Evolutionary conservation across 2,329 filamentous ascomycete genomes (phyloP), one percentile per base, ranked within the genome.

Genomic region (Endothia cerciana): DNA sequence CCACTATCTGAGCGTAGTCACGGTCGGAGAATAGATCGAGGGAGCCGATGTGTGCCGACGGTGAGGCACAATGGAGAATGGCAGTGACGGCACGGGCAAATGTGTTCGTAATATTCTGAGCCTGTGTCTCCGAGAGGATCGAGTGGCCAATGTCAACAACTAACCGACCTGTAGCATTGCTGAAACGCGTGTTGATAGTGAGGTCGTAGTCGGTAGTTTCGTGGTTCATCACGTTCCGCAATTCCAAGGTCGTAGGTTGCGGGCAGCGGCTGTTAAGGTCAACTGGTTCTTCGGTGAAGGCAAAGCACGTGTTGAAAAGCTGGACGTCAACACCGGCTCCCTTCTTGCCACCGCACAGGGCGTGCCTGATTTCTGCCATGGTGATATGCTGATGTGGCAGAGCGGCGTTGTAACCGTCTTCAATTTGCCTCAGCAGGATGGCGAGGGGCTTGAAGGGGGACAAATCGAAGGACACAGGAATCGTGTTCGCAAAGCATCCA

Each of bases 1-100:
- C 79, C 8, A 83, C 72, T 51, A 88, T 81, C 64, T 86, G 84
- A 4, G 82, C 78, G 68, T 83, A 82, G 69, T 89, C 86, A 10
- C 81, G 77, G 58, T 85, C 81, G 15, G 80, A 86, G 70, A 88
- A 86, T 3, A 86, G 76, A 72, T 86, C 82, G 33, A 83, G 74
- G 4, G 76, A 73, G 19, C 75, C 76, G 11, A 78, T 76, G 0
- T 81, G 79, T 3, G 74, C 72, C 2, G 66, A 61, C 11, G 66
- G 33, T 36, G 65, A 60, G 17, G 64, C 53, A 41, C 66, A 66
- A 57, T 77, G 74, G 15, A 87, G 68, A 1, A 86, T 79, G 22
- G 79, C 74, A 15, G 79, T 75, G 19, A 88, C 74, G 0, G 86
- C 81, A 30, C 81, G 79, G 47, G 85, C 83, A 55, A 89, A 86